phyloP scores from a whole-genome alignment of 768 basidiomycete genomes.

The Trichaptum fuscoviolaceum region DNA sequence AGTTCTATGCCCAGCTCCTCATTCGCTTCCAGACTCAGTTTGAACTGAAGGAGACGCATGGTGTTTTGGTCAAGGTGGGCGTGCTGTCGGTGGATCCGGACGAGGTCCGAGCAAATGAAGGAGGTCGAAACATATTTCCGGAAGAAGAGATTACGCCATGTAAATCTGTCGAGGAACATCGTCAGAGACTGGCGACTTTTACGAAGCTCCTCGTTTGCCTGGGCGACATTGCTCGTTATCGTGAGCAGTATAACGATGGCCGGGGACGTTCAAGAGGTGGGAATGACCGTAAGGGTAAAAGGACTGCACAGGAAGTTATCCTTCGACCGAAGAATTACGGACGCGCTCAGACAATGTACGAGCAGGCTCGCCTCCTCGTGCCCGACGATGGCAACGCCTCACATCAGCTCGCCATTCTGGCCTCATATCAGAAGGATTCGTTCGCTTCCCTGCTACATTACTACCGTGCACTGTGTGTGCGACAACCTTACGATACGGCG shows the following conservation, averaged over 20 bases:
- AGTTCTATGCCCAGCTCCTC: slow-evolving; percentile 83
- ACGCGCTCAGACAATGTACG: slow-evolving; percentile 76
- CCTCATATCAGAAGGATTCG: slow-evolving; percentile 78
- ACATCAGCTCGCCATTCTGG: slow-evolving; percentile 92
- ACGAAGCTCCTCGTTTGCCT: slow-evolving; percentile 88
- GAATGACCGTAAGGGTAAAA: slow-evolving; percentile 33
- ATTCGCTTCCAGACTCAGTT: slow-evolving; percentile 70
- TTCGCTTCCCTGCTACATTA: slow-evolving; percentile 81
- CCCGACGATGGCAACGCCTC: slow-evolving; percentile 92
- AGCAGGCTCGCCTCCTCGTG: slow-evolving; percentile 74
- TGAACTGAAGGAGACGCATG: slow-evolving; percentile 56
- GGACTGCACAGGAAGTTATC: slow-evolving; percentile 40
- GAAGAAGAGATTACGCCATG: slow-evolving; percentile 5
- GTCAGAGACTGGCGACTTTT: slow-evolving; percentile 64
- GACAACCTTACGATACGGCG: slow-evolving; percentile 81
- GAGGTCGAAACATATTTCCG: slow-evolving; percentile 52
- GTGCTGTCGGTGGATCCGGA: slow-evolving; percentile 41
- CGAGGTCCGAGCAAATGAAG: slow-evolving; percentile 10
- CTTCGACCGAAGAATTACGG: slow-evolving; percentile 65
- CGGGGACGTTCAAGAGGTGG: slow-evolving; percentile 61
- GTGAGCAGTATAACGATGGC: slow-evolving; percentile 81
- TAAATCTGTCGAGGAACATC: slow-evolving; percentile 44
- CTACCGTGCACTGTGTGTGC: slow-evolving; percentile 86
- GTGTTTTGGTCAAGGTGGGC: slow-evolving; percentile 52
- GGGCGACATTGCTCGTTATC: slow-evolving; percentile 92